Conservation (phyloP, 1,284 basidiomycete genomes). For the Cryptococcus sp. region DNA sequence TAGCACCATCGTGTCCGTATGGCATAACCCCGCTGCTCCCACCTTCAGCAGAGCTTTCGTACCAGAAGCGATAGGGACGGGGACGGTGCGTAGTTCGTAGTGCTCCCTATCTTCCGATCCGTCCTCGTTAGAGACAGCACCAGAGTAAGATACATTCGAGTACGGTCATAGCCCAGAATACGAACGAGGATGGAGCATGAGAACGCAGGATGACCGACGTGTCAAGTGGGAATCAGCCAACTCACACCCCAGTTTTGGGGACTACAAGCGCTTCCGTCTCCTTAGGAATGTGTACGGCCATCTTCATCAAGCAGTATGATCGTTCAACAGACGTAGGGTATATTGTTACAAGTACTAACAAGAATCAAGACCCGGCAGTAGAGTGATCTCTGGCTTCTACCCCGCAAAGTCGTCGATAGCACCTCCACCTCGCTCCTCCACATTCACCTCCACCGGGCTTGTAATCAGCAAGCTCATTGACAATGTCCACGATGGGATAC, state of each 20-base stretch:
- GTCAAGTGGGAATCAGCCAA: background rate
- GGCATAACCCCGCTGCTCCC: slow-evolving; percentile 30
- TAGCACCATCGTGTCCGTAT: slow-evolving; percentile 29
- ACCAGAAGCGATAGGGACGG: slow-evolving; percentile 15
- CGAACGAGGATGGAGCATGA: background rate
- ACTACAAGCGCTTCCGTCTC: slow-evolving; percentile 15
- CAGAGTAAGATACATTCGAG: background rate
- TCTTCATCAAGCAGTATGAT: too few relatives aligned
- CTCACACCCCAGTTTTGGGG: slow-evolving; percentile 13
- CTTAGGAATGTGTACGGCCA: background rate
- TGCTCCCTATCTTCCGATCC: slow-evolving; percentile 7
- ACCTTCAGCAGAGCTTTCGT: slow-evolving; percentile 23
- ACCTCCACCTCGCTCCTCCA: too few relatives aligned
- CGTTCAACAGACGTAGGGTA: too few relatives aligned
- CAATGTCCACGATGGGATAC: too few relatives aligned
- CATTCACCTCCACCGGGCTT: too few relatives aligned
- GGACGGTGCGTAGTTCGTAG: slow-evolving; percentile 20
- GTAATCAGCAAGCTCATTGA: too few relatives aligned
- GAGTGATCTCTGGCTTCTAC: too few relatives aligned
- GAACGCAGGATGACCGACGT: too few relatives aligned
- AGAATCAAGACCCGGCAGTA: too few relatives aligned
- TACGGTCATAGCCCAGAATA: background rate
- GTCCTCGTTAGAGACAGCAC: too few relatives aligned
- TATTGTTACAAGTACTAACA: too few relatives aligned
- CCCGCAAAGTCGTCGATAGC: too few relatives aligned